These are phyloP conservation scores for Fraxinus baroniana DNA, from an alignment of 305 asterid species.

Conservation along the genomic window DNA sequence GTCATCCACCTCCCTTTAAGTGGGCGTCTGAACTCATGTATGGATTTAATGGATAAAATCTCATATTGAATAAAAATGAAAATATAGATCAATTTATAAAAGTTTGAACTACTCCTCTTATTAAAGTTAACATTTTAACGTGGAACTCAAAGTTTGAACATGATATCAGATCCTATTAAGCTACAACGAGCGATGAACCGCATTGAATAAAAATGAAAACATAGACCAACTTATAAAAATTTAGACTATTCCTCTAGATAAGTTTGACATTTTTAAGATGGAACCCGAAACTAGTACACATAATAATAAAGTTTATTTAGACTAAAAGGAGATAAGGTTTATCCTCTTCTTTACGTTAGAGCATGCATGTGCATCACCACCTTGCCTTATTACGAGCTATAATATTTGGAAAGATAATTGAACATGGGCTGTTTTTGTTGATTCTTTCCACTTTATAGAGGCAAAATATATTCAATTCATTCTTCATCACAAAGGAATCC, in stretches of 20 bases:
- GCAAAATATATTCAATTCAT: constrained; percentile 31
- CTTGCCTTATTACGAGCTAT: neutral
- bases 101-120: too few relatives aligned
- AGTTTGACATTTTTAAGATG: too few relatives aligned
- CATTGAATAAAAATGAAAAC: too few relatives aligned
- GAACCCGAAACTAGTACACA: neutral
- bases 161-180: too few relatives aligned
- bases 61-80: too few relatives aligned
- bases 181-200: too few relatives aligned
- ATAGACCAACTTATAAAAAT: too few relatives aligned
- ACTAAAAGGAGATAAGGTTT: neutral
- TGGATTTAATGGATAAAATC: too few relatives aligned
- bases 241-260: too few relatives aligned
- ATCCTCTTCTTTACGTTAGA: neutral
- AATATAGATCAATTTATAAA: too few relatives aligned
- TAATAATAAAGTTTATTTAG: neutral
- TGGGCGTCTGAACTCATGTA: neutral
- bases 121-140: too few relatives aligned
- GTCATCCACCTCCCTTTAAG: neutral
- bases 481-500: constrained; percentile 67
- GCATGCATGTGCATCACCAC: constrained; percentile 4
- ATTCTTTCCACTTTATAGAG: constrained; percentile 34
- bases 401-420: neutral
- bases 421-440: constrained; percentile 7
- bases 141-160: too few relatives aligned